Conservation (phyloP, 2,329 filamentous ascomycete genomes). For the Monilinia polystroma region DNA sequence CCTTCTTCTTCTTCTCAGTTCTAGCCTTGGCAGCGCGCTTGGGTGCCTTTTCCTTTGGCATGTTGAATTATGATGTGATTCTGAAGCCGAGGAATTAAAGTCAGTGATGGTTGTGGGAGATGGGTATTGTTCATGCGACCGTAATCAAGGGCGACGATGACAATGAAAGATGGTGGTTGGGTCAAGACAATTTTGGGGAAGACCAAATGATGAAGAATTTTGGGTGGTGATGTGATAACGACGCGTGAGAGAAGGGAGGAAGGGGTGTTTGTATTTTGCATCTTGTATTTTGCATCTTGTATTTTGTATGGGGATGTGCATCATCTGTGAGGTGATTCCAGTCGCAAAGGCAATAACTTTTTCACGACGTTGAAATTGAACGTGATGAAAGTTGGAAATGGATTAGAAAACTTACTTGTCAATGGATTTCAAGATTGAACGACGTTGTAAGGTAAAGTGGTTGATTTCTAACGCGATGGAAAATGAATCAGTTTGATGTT, state of each 20-base stretch:
- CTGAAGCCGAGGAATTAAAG: conserved; percentile 29
- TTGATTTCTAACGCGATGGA: conserved; percentile 29
- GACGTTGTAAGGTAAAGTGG: conserved; percentile 24
- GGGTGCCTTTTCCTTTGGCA: conserved; percentile 67
- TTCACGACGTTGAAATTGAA: conserved; percentile 28
- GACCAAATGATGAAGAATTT: neutral
- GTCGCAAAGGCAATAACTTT: conserved; percentile 34
- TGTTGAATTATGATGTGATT: conserved; percentile 43
- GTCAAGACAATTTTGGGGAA: neutral
- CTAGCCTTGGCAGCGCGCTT: conserved; percentile 60
- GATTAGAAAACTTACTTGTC: conserved; percentile 29
- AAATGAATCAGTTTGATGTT: conserved; percentile 26
- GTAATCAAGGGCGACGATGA: conserved; percentile 20
- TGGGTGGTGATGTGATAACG: conserved; percentile 6
- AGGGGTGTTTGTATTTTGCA: conserved; percentile 18
- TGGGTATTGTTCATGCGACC: conserved; percentile 22
- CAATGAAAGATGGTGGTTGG: conserved; percentile 25
- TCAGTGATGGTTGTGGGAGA: conserved; percentile 25
- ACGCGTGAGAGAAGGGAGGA: conserved; percentile 19
- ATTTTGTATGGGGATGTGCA: conserved; percentile 14
- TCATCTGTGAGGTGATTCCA: conserved; percentile 21
- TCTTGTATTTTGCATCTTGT: conserved; percentile 17
- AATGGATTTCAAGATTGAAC: conserved; percentile 22
- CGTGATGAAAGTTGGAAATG: conserved; percentile 24
- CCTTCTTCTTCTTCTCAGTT: conserved; percentile 72